phyloP scores from a whole-genome alignment of 139 green algal genomes.

The Chlamydomonas incerta region DNA sequence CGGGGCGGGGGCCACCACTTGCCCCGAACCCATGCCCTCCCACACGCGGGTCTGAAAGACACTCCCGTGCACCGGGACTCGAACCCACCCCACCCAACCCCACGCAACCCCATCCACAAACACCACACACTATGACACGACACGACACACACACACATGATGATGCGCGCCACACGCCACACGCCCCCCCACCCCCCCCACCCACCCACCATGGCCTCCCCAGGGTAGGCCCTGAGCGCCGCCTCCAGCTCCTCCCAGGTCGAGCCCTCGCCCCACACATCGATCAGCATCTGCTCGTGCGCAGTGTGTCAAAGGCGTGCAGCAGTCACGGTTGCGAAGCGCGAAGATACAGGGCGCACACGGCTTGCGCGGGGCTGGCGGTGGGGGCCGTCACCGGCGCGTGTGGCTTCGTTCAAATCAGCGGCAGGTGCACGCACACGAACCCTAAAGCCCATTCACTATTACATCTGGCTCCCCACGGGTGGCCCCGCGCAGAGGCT shows the following conservation, averaged over 20 bases:
- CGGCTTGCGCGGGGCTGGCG: too few species aligned
- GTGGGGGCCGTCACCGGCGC: too few species aligned
- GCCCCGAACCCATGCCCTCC: too few species aligned
- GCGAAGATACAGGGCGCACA: not conserved
- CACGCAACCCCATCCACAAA: too few species aligned
- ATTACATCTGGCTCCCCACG: not conserved
- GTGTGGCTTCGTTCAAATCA: too few species aligned
- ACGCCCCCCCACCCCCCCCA: not conserved
- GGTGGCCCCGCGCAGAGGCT: not conserved
- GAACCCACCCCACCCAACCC: too few species aligned
- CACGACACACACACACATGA: not conserved
- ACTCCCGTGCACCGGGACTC: too few species aligned
- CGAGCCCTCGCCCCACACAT: slow-evolving; percentile 87
- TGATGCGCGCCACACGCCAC: too few species aligned
- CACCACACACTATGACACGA: not conserved
- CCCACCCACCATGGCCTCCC: slow-evolving; percentile 32
- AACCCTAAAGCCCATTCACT: not conserved
- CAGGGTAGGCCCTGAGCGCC: slow-evolving; percentile 53
- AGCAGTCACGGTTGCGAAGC: too few species aligned
- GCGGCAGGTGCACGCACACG: too few species aligned
- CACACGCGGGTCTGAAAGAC: too few species aligned
- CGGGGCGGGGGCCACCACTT: too few species aligned
- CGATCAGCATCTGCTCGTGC: slow-evolving; percentile 70
- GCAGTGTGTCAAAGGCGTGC: not conserved
- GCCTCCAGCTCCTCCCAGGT: slow-evolving; percentile 69